Conservation (phyloP, 139 green algal species). For the Chlorella sp. region DNA sequence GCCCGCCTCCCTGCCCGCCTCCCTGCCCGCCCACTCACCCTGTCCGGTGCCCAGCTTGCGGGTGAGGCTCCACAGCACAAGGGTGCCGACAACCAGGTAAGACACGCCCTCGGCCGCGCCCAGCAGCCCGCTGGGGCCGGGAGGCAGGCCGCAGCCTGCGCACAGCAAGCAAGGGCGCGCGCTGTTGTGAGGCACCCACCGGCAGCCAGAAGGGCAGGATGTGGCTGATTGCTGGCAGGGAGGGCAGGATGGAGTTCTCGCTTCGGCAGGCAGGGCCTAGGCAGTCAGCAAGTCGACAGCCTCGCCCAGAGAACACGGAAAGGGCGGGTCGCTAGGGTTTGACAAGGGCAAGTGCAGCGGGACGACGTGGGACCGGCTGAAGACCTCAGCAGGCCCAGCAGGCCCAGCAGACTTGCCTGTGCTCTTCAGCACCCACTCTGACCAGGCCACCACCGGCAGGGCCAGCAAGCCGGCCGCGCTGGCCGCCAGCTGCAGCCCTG, state of each 20-base stretch:
- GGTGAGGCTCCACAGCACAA: slow-evolving; percentile 49
- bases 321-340: no score
- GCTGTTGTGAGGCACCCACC: neutral
- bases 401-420: slow-evolving; percentile 30
- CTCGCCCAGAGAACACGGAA: no score
- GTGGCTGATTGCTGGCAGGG: no score
- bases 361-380: no score
- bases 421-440: slow-evolving; percentile 41
- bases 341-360: no score
- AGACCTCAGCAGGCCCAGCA: neutral
- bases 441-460: slow-evolving; percentile 53
- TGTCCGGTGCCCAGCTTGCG: slow-evolving; percentile 24
- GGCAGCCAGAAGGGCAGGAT: neutral
- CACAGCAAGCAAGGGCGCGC: no score
- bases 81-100: slow-evolving; percentile 63
- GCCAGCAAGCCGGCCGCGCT: slow-evolving; percentile 31
- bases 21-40: neutral
- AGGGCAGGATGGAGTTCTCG: no score
- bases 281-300: no score
- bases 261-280: no score
- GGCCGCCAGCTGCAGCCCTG: neutral
- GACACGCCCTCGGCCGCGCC: slow-evolving; percentile 71
- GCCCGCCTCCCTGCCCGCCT: no score
- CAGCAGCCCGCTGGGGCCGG: slow-evolving; percentile 67
- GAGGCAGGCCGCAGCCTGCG: slow-evolving; percentile 74